Evolutionary conservation across 805 yeast species (phyloP).

Genomic region (Spathaspora girioi): DNA sequence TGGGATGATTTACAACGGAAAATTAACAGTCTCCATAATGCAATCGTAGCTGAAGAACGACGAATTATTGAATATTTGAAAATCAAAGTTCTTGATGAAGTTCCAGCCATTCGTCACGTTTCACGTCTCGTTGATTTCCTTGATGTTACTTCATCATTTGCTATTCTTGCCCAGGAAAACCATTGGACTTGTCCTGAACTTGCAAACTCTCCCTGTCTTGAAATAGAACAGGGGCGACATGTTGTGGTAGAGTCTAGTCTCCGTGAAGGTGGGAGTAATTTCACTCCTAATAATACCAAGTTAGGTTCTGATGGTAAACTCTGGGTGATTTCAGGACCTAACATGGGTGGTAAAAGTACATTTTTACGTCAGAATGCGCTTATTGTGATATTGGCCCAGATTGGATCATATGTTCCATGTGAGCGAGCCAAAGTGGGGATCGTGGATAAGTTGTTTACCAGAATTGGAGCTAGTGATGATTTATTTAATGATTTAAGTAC

Average conservation of each 20-base stretch:
- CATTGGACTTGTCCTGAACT: conserved; percentile 65
- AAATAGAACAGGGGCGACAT: conserved; percentile 71
- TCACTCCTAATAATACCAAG: conserved; percentile 39
- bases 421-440: conserved; percentile 54
- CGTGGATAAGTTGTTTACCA: conserved; percentile 72
- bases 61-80: conserved; percentile 49
- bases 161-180: conserved; percentile 65
- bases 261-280: conserved; percentile 42
- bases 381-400: conserved; percentile 65
- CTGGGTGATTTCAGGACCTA: conserved; percentile 79
- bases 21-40: conserved; percentile 41
- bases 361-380: conserved; percentile 73
- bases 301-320: conserved; percentile 17
- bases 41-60: conserved; percentile 55
- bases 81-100: conserved; percentile 38
- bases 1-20: conserved; percentile 55
- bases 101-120: conserved; percentile 46
- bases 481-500: conserved; percentile 75
- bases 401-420: conserved; percentile 76
- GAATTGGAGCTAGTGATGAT: conserved; percentile 87
- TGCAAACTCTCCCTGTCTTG: conserved; percentile 42
- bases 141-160: conserved; percentile 73
- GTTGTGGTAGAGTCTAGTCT: conserved; percentile 80
- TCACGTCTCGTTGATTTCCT: conserved; percentile 56
- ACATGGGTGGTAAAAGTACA: conserved; percentile 87